Evolutionary conservation across 164 flowering plant genomes (phyloP), one percentile per base, ranked within the genome.

Genomic region (Euptelea pleiosperma): DNA sequence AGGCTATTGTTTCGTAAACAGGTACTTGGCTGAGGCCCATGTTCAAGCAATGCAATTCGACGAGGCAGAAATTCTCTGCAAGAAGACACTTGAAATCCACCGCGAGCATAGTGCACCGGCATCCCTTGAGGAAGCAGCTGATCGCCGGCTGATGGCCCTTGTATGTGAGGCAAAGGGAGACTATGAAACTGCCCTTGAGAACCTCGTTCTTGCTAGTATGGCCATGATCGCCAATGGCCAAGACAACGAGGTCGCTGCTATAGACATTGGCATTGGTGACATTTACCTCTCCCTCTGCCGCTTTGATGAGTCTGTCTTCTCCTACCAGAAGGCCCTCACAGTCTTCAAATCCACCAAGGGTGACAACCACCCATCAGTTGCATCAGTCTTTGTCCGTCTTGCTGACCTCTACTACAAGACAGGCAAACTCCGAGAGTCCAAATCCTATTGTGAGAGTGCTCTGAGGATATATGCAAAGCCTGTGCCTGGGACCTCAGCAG

Each of bases 321-420:
- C 99, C 58, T 93, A 86, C 74, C 99, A 93, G 70, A 93, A 93
- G 75, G 99, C 95, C 14, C 97, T 90, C 43, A 93, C 99, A n/a
- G 95, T 93, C 28, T 91, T 88, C 75, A 93, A 93, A 70, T 77
- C 99, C 30, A 80, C 96, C 0, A 82, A 76, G 62, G 97, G 99
- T 28, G 97, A 90, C 49, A 88, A 83, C 70, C 95, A 88, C 62
- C 91, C 95, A 33, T 82, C 84, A 1, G 97, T 90, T 52, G 99
- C 96, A 21, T 82, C 96, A 51, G 96, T 93, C 14, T 86, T 79
- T 60, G 89, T 86, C 16, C 87, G 99, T 49, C 86, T 93, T 11
- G 97, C 97, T 39, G 97, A 91, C 44, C 79, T 90, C 4, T 93
- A 91, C 70, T 81, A 85, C 68, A 79, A 82, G 64, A 93, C 99